Evolutionary conservation across 169 alveolate species (phyloP).

Genomic region (Eimeria mitis): DNA sequence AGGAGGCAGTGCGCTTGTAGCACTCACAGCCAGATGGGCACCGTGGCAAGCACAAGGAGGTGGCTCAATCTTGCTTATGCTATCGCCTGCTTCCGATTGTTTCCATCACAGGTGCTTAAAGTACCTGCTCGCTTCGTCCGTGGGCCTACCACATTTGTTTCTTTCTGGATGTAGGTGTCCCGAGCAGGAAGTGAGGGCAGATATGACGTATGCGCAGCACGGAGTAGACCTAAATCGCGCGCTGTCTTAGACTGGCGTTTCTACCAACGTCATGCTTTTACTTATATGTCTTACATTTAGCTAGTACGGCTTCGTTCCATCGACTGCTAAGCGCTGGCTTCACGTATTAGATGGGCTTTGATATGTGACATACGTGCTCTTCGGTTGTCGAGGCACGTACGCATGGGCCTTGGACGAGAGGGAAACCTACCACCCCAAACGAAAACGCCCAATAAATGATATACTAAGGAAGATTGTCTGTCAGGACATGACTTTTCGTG

Average conservation of each 20-base stretch:
- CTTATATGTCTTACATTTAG: neutral
- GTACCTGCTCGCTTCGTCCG: neutral
- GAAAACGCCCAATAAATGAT: neutral
- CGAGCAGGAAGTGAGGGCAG: slow-evolving; percentile 36
- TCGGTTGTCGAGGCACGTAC: neutral
- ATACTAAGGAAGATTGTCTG: too few species aligned
- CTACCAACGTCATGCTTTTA: neutral
- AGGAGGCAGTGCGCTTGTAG: slow-evolving; percentile 21
- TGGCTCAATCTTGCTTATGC: neutral
- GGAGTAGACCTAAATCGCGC: neutral
- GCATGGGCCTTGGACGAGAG: neutral
- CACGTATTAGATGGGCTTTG: neutral
- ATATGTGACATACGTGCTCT: neutral
- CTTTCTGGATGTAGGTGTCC: neutral
- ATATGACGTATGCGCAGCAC: neutral
- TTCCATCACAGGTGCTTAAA: neutral
- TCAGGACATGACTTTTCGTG: neutral
- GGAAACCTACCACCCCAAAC: neutral
- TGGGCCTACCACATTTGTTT: neutral
- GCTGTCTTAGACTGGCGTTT: neutral
- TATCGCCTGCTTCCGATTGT: neutral
- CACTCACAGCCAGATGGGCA: neutral
- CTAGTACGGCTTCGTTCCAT: neutral
- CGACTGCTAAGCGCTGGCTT: neutral
- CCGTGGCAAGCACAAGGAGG: neutral